These are phyloP conservation scores for Termitomyces sp. DNA, from an alignment of 768 basidiomycete species.

Conservation along the genomic window DNA sequence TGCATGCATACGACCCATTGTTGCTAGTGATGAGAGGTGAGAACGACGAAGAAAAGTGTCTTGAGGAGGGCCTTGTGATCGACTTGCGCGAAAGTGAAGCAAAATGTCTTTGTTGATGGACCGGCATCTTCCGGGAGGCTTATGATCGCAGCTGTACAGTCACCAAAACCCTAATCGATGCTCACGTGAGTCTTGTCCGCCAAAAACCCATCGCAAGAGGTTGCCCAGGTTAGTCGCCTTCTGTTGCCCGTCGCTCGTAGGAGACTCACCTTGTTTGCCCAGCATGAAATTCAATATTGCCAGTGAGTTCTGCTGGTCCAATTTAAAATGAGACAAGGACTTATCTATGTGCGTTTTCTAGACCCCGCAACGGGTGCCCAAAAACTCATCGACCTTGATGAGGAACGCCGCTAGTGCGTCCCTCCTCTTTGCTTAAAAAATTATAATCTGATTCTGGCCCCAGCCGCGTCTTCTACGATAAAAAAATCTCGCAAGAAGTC, in stretches of 20 bases:
- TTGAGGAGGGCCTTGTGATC: conserved; percentile 29
- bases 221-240: conserved; percentile 29
- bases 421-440: neutral
- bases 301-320: conserved; percentile 51
- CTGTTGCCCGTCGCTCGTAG: neutral
- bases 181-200: conserved; percentile 17
- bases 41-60: conserved; percentile 23
- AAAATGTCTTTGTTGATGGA: neutral
- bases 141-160: conserved; percentile 58
- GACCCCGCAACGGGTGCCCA: conserved; percentile 97
- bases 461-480: conserved; percentile 95
- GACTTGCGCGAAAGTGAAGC: neutral
- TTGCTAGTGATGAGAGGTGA: conserved; percentile 29
- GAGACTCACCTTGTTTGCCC: conserved; percentile 6
- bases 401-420: conserved; percentile 80
- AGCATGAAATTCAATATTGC: conserved; percentile 99
- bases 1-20: conserved; percentile 99
- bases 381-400: conserved; percentile 93
- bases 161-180: conserved; percentile 48
- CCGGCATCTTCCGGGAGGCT: conserved; percentile 39
- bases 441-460: neutral
- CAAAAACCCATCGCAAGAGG: conserved; percentile 37
- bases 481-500: conserved; percentile 95
- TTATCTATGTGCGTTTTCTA: conserved; percentile 27
- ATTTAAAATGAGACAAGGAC: neutral